These are phyloP conservation scores for Fusarium setosum DNA, from an alignment of 2,329 filamentous ascomycete species.

Conservation along the genomic window DNA sequence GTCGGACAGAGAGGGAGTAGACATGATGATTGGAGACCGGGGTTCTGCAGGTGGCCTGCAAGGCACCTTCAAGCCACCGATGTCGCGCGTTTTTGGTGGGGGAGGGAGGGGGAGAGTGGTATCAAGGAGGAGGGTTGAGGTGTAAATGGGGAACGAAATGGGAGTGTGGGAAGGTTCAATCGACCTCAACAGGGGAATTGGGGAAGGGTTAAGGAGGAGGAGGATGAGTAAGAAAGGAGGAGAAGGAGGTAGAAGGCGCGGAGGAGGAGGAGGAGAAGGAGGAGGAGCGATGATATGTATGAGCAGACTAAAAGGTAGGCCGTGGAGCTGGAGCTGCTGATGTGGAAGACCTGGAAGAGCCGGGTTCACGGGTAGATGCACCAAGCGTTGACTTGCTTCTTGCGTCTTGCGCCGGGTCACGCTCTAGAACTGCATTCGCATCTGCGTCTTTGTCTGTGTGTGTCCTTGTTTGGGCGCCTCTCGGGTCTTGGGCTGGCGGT, in stretches of 20 bases:
- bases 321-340: constrained; percentile 17
- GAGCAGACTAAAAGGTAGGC: constrained; percentile 13
- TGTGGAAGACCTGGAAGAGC: constrained; percentile 16
- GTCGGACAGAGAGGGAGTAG: constrained; percentile 42
- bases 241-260: background rate
- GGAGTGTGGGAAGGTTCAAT: constrained; percentile 1
- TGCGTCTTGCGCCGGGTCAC: constrained; percentile 26
- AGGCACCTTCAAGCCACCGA: constrained; percentile 42
- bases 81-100: constrained; percentile 36
- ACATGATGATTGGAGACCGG: constrained; percentile 41
- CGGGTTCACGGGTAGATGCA: constrained; percentile 27
- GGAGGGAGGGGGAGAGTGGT: constrained; percentile 15
- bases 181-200: constrained; percentile 13
- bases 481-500: constrained; percentile 10
- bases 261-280: constrained; percentile 6
- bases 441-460: constrained; percentile 26
- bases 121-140: constrained; percentile 11
- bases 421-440: constrained; percentile 22
- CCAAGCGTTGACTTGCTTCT: constrained; percentile 33
- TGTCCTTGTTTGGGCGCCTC: constrained; percentile 15
- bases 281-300: constrained; percentile 29
- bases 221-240: constrained; percentile 17
- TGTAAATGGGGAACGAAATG: constrained; percentile 18
- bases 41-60: constrained; percentile 41
- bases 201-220: constrained; percentile 13